Evolutionary conservation across 1,139 yeast genomes (phyloP).

Genomic region (Geotrichum bryndzae): DNA sequence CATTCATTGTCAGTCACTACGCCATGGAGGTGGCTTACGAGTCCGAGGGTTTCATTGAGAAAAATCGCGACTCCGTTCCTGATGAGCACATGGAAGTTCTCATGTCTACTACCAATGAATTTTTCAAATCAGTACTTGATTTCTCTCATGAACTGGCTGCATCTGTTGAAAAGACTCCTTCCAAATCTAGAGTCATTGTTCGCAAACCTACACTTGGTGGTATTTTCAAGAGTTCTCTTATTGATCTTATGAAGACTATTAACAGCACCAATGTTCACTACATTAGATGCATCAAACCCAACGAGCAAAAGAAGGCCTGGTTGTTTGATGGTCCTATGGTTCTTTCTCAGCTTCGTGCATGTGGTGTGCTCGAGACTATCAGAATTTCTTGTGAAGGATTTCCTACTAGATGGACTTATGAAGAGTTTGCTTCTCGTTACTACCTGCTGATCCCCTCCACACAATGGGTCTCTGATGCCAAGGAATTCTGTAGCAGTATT

Average conservation of each 20-base stretch:
- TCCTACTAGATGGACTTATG: conserved; percentile 94
- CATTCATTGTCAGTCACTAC: conserved; percentile 87
- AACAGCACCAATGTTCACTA: conserved; percentile 93
- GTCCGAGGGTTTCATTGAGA: conserved; percentile 90
- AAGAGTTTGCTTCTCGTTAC: conserved; percentile 86
- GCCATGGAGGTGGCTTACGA: conserved; percentile 93
- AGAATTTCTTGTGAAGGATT: conserved; percentile 96
- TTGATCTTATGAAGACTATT: conserved; percentile 88
- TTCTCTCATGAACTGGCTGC: conserved; percentile 59
- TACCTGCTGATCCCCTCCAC: conserved; percentile 71
- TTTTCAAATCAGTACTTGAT: conserved; percentile 58
- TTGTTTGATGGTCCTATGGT: conserved; percentile 94
- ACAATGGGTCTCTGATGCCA: conserved; percentile 58
- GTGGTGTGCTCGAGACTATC: conserved; percentile 97
- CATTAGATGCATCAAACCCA: conserved; percentile 95
- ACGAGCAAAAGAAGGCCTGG: conserved; percentile 93
- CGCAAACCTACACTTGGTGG: conserved; percentile 93
- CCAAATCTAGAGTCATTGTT: conserved; percentile 39
- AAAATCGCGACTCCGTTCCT: conserved; percentile 94
- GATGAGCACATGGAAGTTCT: conserved; percentile 90
- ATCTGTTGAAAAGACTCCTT: conserved; percentile 39
- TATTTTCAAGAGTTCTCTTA: conserved; percentile 85
- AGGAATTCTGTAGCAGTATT: conserved; percentile 61
- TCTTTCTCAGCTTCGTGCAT: conserved; percentile 90
- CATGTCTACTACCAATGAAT: conserved; percentile 58